phyloP scores from a whole-genome alignment of 208 protist genomes.

The Wallacemonas sp. region DNA sequence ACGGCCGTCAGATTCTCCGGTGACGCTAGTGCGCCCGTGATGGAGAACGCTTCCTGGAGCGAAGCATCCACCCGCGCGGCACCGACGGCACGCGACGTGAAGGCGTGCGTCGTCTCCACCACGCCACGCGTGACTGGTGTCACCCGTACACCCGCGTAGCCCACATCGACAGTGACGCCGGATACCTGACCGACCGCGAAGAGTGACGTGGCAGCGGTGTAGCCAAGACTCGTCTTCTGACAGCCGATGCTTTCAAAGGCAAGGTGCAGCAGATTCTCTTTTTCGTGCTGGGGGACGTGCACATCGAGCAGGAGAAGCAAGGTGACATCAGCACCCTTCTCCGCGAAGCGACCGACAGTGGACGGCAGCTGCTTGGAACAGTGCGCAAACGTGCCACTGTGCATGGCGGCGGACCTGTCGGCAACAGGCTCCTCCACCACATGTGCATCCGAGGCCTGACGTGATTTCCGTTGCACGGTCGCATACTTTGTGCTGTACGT shows the following conservation, averaged over 20 bases:
- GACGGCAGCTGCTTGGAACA: neutral
- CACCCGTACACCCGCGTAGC: constrained; percentile 57
- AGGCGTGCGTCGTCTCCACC: constrained; percentile 32
- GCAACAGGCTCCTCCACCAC: neutral
- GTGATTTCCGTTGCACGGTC: constrained; percentile 18
- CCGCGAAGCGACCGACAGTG: neutral
- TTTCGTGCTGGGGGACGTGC: constrained; percentile 36
- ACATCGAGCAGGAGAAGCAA: constrained; percentile 60
- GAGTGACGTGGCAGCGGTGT: constrained; percentile 47
- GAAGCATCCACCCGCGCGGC: constrained; percentile 5
- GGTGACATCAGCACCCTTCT: constrained; percentile 46
- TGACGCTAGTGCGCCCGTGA: neutral
- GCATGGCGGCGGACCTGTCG: neutral
- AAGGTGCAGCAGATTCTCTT: constrained; percentile 53
- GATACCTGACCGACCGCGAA: constrained; percentile 68
- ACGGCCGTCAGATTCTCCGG: neutral
- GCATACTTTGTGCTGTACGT: constrained; percentile 60
- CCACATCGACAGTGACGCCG: constrained; percentile 67
- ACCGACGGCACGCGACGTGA: neutral
- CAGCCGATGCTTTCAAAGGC: constrained; percentile 66
- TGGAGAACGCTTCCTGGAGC: constrained; percentile 1
- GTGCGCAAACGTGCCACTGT: neutral
- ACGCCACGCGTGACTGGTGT: constrained; percentile 45
- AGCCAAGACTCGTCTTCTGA: constrained; percentile 46
- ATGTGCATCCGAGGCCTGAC: neutral